A percentile compares a stretch with the other conserved stretches of the same genome.
Conservation (phyloP, 371 early-diverging fungal species). For the Zychaea mexicana region DNA sequence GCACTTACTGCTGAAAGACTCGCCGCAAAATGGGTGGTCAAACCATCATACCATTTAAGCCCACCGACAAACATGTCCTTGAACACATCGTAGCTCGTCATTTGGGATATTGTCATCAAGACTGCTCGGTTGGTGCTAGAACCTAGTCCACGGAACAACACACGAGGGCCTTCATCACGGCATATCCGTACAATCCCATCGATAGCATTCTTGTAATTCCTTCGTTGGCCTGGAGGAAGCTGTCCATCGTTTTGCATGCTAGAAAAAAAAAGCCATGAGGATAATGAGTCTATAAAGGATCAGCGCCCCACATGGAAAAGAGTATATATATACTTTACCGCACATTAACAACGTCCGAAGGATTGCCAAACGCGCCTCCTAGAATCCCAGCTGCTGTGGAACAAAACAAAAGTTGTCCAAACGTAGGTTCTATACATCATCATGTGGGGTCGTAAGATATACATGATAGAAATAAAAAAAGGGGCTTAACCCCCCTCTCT, state of each 20-base stretch:
- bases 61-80: conserved; percentile 56
- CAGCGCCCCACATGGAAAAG: too few relatives aligned
- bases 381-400: conserved; percentile 67
- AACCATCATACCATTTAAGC: conserved; percentile 52
- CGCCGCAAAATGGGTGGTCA: conserved; percentile 64
- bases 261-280: too few relatives aligned
- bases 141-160: conserved; percentile 61
- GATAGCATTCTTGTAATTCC: conserved; percentile 69
- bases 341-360: conserved; percentile 77
- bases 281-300: too few relatives aligned
- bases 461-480: too few relatives aligned
- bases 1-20: conserved; percentile 62
- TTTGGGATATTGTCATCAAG: conserved; percentile 69
- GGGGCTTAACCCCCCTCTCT: too few relatives aligned
- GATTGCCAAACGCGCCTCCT: conserved; percentile 74
- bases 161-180: conserved; percentile 58
- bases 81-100: conserved; percentile 66
- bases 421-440: conserved; percentile 37
- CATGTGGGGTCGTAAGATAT: too few relatives aligned
- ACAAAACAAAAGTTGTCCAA: conserved; percentile 55
- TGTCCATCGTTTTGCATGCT: conserved; percentile 78
- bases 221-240: conserved; percentile 55
- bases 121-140: conserved; percentile 70
- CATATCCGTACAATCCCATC: conserved; percentile 67
- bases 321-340: too few relatives aligned